Percentiles rank a stretch among this genome's conserved stretches.
phyloP scores from a whole-genome alignment of 148 eudicot species.

The Beta vulgaris region DNA sequence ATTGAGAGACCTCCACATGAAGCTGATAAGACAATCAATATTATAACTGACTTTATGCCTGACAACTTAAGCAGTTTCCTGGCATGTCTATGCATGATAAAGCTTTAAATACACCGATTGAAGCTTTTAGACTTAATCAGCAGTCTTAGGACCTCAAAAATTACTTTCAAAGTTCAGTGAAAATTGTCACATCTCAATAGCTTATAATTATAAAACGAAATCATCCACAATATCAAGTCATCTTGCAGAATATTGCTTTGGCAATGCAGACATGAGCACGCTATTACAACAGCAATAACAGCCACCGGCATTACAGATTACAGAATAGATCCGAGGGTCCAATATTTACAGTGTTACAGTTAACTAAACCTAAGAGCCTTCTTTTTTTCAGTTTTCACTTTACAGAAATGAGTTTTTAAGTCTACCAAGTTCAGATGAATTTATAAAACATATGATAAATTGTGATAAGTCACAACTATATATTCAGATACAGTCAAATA shows the following conservation, averaged over 20 bases:
- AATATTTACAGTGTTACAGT: not conserved
- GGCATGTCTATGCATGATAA: not conserved
- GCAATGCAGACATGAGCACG: not conserved
- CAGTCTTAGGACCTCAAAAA: not conserved
- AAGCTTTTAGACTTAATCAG: constrained; percentile 3
- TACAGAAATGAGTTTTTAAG: not conserved
- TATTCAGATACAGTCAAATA: not conserved
- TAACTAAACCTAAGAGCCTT: not conserved
- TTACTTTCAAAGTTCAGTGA: not conserved
- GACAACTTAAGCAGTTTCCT: not conserved
- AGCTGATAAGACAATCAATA: not conserved
- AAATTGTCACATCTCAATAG: no score
- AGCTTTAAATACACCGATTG: not conserved
- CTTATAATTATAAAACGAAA: not conserved
- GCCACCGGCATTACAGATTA: not conserved
- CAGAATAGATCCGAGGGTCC: not conserved
- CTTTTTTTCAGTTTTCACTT: not conserved
- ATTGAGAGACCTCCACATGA: not conserved
- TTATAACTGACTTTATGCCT: no score
- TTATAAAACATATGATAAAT: no score
- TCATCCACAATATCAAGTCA: not conserved
- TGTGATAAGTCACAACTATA: not conserved
- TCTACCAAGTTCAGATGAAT: not conserved
- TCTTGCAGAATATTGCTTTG: not conserved
- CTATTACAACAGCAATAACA: not conserved